phyloP scores from a whole-genome alignment of 345 rosid genomes.

The Durio zibethinus region DNA sequence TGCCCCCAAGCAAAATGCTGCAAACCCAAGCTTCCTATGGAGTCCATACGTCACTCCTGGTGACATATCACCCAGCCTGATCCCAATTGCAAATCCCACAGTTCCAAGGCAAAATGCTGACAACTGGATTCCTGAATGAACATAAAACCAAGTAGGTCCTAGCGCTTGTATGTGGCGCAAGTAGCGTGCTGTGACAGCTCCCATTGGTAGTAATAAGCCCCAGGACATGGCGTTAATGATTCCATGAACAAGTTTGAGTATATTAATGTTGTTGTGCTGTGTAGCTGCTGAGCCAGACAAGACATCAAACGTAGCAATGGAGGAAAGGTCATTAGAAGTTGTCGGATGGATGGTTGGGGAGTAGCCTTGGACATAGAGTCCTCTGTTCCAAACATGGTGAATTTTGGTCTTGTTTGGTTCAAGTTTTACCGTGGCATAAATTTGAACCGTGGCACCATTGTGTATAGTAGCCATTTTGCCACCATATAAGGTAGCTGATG shows the following conservation, averaged over 20 bases:
- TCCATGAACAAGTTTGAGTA: conserved; percentile 57
- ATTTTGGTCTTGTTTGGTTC: conserved; percentile 56
- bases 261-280: conserved; percentile 28
- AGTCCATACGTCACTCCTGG: conserved; percentile 65
- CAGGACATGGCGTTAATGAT: conserved; percentile 63
- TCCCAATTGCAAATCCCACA: conserved; percentile 68
- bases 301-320: conserved; percentile 61
- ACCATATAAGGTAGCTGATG: conserved; percentile 78
- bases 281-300: conserved; percentile 50
- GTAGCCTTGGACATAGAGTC: conserved; percentile 92
- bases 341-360: conserved; percentile 98
- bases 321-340: conserved; percentile 61
- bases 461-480: conserved; percentile 89
- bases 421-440: conserved; percentile 64
- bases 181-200: conserved; percentile 71
- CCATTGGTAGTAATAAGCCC: conserved; percentile 56
- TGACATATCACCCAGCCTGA: conserved; percentile 64
- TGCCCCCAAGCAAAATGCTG: conserved; percentile 51
- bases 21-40: conserved; percentile 78
- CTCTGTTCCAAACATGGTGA: conserved; percentile 94
- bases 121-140: conserved; percentile 68
- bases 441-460: conserved; percentile 72
- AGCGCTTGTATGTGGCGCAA: conserved; percentile 60
- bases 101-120: conserved; percentile 57
- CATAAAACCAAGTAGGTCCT: conserved; percentile 89